phyloP scores from a whole-genome alignment of 2,329 filamentous ascomycete species.

The Neoarthrinium moseri region DNA sequence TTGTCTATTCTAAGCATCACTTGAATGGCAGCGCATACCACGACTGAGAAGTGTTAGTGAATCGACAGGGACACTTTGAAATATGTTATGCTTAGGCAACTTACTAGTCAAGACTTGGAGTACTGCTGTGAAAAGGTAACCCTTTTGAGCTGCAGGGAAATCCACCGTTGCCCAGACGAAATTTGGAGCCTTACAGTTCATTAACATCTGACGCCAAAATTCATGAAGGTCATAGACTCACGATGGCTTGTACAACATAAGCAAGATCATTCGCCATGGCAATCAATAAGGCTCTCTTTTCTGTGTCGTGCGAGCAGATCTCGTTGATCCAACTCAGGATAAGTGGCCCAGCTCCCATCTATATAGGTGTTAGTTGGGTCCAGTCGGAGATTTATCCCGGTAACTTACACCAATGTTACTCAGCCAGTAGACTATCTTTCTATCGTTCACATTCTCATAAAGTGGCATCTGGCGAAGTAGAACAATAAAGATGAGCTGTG shows the following conservation, averaged over 20 bases:
- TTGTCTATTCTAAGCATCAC: too few relatives aligned
- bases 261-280: slow-evolving; percentile 4
- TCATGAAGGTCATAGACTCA: background rate
- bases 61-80: too few relatives aligned
- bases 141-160: slow-evolving; percentile 1
- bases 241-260: slow-evolving; percentile 5
- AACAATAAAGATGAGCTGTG: background rate
- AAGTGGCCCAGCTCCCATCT: background rate
- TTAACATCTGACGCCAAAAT: background rate
- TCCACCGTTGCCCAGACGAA: slow-evolving; percentile 4
- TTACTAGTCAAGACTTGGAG: slow-evolving; percentile 2
- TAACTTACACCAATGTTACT: slow-evolving; percentile 6
- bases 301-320: slow-evolving; percentile 2
- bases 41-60: too few relatives aligned
- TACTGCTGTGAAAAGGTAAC: slow-evolving; percentile 1
- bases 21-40: too few relatives aligned
- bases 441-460: background rate
- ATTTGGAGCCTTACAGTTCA: background rate
- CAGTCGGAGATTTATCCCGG: too few relatives aligned
- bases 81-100: too few relatives aligned
- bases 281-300: slow-evolving; percentile 3
- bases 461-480: slow-evolving; percentile 1
- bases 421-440: background rate
- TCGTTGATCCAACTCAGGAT: slow-evolving; percentile 8
- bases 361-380: too few relatives aligned